These are phyloP conservation scores for Colletotrichum chlorophyti DNA, from an alignment of 2,329 filamentous ascomycete genomes.

Conservation along the genomic window DNA sequence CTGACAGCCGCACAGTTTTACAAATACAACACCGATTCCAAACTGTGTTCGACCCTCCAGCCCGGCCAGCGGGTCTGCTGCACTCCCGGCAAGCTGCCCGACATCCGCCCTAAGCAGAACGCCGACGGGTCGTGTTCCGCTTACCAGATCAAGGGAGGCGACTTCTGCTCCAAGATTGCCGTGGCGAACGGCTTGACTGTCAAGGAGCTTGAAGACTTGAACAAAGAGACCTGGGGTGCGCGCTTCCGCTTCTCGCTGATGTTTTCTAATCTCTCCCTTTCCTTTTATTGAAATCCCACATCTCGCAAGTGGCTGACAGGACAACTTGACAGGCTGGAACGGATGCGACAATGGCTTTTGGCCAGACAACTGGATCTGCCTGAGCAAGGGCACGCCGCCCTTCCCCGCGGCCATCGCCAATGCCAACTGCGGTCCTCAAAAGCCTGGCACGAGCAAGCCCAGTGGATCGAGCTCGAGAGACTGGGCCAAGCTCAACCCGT, in stretches of 20 bases:
- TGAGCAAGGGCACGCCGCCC: conserved; percentile 46
- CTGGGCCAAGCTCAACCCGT: conserved; percentile 35
- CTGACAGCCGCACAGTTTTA: conserved; percentile 38
- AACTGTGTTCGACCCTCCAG: conserved; percentile 36
- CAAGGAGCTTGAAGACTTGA: conserved; percentile 43
- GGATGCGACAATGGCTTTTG: conserved; percentile 39
- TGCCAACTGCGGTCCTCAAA: conserved; percentile 51
- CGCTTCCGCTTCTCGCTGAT: background rate
- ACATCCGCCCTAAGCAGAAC: conserved; percentile 41
- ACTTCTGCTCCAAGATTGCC: conserved; percentile 43
- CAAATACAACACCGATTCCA: conserved; percentile 38
- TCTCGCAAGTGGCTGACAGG: no score
- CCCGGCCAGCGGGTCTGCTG: conserved; percentile 46
- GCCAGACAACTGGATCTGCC: conserved; percentile 41
- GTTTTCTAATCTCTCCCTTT: background rate
- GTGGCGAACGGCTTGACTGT: conserved; percentile 37
- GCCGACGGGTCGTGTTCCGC: conserved; percentile 41
- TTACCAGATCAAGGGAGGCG: conserved; percentile 39
- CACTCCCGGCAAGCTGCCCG: conserved; percentile 40
- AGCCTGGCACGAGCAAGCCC: conserved; percentile 42
- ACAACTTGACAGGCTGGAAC: conserved; percentile 41
- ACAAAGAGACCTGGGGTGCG: conserved; percentile 46
- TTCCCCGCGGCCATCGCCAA: conserved; percentile 46
- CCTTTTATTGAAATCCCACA: no score
- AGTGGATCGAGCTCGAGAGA: background rate